Percentiles rank a stretch among this genome's conserved stretches.
Evolutionary conservation across 192 early-diverging fungal genomes (phyloP).

Genomic region (Coemansia sp.): DNA sequence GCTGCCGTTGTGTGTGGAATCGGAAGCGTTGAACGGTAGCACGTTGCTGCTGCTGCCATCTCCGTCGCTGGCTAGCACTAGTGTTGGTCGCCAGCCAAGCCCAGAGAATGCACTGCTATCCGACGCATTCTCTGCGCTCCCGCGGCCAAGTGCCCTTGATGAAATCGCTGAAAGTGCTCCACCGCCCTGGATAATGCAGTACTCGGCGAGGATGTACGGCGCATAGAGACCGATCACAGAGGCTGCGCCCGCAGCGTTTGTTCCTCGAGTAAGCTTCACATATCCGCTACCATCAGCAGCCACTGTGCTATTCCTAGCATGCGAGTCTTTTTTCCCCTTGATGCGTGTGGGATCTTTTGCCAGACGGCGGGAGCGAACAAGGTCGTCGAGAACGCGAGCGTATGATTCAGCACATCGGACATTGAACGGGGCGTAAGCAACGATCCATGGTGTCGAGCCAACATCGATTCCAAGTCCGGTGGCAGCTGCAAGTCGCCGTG

Average conservation of each 20-base stretch:
- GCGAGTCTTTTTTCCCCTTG: not conserved
- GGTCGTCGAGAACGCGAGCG: slow-evolving; percentile 28
- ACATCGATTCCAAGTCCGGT: slow-evolving; percentile 8
- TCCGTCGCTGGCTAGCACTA: slow-evolving; percentile 5
- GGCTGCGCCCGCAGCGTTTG: slow-evolving; percentile 30
- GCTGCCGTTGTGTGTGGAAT: not conserved
- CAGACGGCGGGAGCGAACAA: slow-evolving; percentile 22
- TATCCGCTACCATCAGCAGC: slow-evolving; percentile 2
- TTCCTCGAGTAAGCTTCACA: slow-evolving; percentile 43
- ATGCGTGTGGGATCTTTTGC: not conserved
- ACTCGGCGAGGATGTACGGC: slow-evolving; percentile 43
- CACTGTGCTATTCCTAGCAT: not conserved
- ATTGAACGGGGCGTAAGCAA: slow-evolving; percentile 33
- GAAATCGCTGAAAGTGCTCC: slow-evolving; percentile 11
- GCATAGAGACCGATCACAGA: slow-evolving; percentile 28
- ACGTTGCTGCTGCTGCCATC: not conserved
- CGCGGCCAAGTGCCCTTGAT: not conserved
- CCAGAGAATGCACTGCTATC: slow-evolving; percentile 21
- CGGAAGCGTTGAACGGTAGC: not conserved
- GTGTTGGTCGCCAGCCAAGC: slow-evolving; percentile 32
- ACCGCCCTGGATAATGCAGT: slow-evolving; percentile 50
- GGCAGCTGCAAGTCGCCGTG: not conserved
- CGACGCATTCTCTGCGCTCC: not conserved
- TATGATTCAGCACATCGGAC: slow-evolving; percentile 40
- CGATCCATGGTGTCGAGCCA: slow-evolving; percentile 36